Evolutionary conservation across 2,329 filamentous ascomycete genomes (phyloP), one percentile per base, ranked within the genome.

Genomic region (Penicillium sp.): DNA sequence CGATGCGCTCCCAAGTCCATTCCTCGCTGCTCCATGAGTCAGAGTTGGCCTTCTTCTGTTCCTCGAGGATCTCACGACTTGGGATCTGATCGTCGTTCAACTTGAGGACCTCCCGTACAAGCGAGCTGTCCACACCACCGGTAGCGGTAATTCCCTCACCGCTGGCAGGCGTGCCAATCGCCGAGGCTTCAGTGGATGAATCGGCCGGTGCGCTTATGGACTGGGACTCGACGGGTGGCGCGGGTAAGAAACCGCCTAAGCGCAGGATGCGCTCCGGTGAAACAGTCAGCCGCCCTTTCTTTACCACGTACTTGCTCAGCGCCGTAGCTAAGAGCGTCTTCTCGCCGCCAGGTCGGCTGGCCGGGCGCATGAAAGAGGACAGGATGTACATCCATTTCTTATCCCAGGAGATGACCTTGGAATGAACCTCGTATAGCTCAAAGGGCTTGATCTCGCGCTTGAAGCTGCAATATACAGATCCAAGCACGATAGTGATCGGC

Each of bases 261-360:
- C 85, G 81, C 27, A 98, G 81, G 7, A 94, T 81, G 49, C 90
- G 82, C 66, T 92, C 89, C 0, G 95, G 93, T 64, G 93, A 87
- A 4, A 98, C 86, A 0, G 94, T 98, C 69, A 95, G 81, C 24
- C 94, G 82, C 1, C 89, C 90, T 56, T 92, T 82, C 79, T 94
- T 94, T 73, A 91, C 87, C 41, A 94, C 90, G 73, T 94, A 94
- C 79, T 92, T 93, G 78, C 85, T 88, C 44, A 94, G 75, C 0
- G 87, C 87, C 0, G 88, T 88, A 1, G 90, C 91, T 66, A 89
- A 83, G 40, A 94, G 82, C 60, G 84, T 86, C 75, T 84, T 87
- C 73, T 86, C 81, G 73, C 76, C 80, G 27, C 78, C 78, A n/a
- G 77, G 77, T 46, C 74, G 75, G 57, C 74, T 74, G 19, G 75